These are phyloP conservation scores for Sugiyamaella boreocaroliniensis DNA, from an alignment of 805 yeast genomes.

Conservation along the genomic window DNA sequence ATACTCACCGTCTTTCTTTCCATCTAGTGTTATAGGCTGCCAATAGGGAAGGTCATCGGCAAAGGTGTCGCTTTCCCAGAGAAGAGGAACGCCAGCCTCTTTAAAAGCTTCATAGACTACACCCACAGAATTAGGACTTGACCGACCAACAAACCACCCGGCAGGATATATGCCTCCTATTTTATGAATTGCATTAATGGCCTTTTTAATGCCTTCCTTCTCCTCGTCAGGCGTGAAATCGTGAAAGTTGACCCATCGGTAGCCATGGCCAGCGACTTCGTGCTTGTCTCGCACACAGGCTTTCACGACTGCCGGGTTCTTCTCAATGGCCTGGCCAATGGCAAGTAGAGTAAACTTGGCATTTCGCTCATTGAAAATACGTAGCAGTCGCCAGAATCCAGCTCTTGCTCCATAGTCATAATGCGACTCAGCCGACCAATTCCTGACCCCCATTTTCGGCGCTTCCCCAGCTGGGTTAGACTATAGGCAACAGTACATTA, in stretches of 20 bases:
- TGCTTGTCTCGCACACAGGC: slow-evolving; percentile 35
- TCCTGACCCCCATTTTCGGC: slow-evolving; percentile 5
- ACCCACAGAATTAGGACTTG: slow-evolving; percentile 29
- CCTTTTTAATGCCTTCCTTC: slow-evolving; percentile 28
- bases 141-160: slow-evolving; percentile 36
- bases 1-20: background rate
- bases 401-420: slow-evolving; percentile 33
- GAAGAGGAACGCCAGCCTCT: slow-evolving; percentile 29
- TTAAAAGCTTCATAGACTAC: slow-evolving; percentile 33
- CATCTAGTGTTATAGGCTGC: slow-evolving; percentile 28
- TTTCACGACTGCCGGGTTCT: slow-evolving; percentile 31
- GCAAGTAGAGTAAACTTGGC: slow-evolving; percentile 33
- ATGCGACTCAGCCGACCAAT: slow-evolving; percentile 29
- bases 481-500: background rate
- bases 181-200: slow-evolving; percentile 28
- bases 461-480: slow-evolving; percentile 6
- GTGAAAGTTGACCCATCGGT: slow-evolving; percentile 34
- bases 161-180: slow-evolving; percentile 32
- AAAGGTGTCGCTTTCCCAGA: slow-evolving; percentile 34
- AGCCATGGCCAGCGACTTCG: slow-evolving; percentile 36
- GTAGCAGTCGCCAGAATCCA: slow-evolving; percentile 32
- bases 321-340: slow-evolving; percentile 35
- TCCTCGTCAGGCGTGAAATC: slow-evolving; percentile 29
- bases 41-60: slow-evolving; percentile 36
- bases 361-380: slow-evolving; percentile 30